Evolutionary conservation across 805 yeast genomes (phyloP), one percentile per base, ranked within the genome.

Genomic region (Candida vaughaniae): DNA sequence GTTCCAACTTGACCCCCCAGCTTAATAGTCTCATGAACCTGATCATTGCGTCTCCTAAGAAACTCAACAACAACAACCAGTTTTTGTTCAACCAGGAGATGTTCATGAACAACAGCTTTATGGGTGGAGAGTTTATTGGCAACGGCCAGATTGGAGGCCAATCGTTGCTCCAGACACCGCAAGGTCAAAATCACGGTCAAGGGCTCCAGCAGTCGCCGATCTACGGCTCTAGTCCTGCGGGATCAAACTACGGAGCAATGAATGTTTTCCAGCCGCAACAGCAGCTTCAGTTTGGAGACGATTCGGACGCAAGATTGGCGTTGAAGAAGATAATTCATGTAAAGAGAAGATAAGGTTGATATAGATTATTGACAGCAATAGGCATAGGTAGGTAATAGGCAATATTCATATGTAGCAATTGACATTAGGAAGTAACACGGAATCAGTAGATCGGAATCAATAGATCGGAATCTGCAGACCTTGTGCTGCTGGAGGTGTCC

Each of bases 1-100:
- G 53, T 1, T 61, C 54, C 47, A 64, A 60, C 46, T 54, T 64
- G 38, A 66, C 70, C 11, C 70, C 71, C 5, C 69, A 62, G 41
- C 61, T 65, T 53, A 64, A 63, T 47, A 50, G 66, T 10, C 52
- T 65, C 56, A 65, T 66, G 68, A 56, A 63, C 45, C 54, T 64
- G 17, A 54, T 60, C 51, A 56, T 60, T 58, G 55, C 56, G 42
- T 58, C 66, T 11, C 70, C 69, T 4, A 47, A 51, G 35, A 55
- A 47, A 33, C 25, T 38, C 20, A 46, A 42, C 22, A 47, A 45
- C 19, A 40, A 36, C 31, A 31, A 39, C n/a, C 49, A 45, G 25
- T 33, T 38, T 25, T 30, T 39, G 25, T 41, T 31, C 38, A 55
- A 53, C 38, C 66, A 56, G 37, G 66, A 61, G 11, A 46, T 58